Conservation (phyloP, 2,329 filamentous ascomycete species). For the Torrubiellomyces zombiae region DNA sequence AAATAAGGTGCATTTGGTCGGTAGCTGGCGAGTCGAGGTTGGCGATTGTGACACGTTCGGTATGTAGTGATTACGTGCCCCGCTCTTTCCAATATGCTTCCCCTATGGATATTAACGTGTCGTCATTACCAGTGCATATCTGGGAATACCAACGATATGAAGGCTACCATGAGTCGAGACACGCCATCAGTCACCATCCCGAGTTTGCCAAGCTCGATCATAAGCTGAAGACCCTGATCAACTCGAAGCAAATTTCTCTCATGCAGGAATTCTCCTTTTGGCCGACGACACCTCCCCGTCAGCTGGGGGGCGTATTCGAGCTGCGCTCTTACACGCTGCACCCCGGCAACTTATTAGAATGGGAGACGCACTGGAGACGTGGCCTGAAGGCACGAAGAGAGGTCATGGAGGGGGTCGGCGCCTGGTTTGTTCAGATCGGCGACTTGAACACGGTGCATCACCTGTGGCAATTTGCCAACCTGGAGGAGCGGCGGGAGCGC, state of each 20-base stretch:
- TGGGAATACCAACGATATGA: constrained; percentile 98
- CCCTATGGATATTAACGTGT: too few species aligned
- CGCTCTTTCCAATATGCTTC: too few species aligned
- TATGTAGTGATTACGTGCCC: constrained; percentile 26
- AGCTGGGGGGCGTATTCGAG: constrained; percentile 87
- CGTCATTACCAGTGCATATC: constrained; percentile 87
- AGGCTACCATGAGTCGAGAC: constrained; percentile 83
- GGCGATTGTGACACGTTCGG: constrained; percentile 94
- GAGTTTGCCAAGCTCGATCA: constrained; percentile 71
- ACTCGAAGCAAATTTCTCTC: constrained; percentile 68
- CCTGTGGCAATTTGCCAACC: constrained; percentile 93
- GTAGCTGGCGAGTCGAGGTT: constrained; percentile 96
- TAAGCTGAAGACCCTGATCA: constrained; percentile 74
- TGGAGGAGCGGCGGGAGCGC: constrained; percentile 80
- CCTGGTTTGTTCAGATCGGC: constrained; percentile 97
- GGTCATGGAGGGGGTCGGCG: constrained; percentile 96
- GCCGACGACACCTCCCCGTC: constrained; percentile 82
- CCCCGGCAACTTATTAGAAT: constrained; percentile 89
- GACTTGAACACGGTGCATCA: constrained; percentile 96
- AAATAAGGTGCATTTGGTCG: constrained; percentile 91
- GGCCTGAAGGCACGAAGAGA: constrained; percentile 81
- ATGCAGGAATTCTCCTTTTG: constrained; percentile 99
- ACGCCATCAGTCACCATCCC: constrained; percentile 68
- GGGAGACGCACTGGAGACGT: constrained; percentile 95
- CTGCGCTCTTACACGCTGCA: constrained; percentile 92